phyloP scores from a whole-genome alignment of 495 filamentous ascomycete species.

The Podospora tetraspora region DNA sequence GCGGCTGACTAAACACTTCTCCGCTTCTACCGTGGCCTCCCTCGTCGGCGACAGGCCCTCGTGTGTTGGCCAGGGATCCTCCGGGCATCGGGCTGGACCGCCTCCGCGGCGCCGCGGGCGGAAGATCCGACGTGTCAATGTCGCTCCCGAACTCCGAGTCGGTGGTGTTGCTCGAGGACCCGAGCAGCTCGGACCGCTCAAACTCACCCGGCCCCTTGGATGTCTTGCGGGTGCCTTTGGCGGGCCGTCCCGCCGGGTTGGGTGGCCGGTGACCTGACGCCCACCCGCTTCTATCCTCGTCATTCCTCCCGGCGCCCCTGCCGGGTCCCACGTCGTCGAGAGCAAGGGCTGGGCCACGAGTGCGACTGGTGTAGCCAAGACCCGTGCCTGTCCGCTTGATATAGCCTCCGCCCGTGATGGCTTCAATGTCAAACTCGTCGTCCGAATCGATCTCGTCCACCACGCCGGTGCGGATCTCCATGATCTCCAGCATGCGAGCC shows the following conservation, averaged over 20 bases:
- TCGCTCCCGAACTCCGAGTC: slow-evolving; percentile 60
- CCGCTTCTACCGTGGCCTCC: slow-evolving; percentile 19
- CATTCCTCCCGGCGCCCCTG: slow-evolving; percentile 21
- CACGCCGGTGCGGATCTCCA: slow-evolving; percentile 89
- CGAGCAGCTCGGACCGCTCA: slow-evolving; percentile 63
- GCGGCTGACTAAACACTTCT: slow-evolving; percentile 30
- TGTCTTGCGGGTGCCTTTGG: slow-evolving; percentile 47
- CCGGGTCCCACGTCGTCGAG: slow-evolving; percentile 46
- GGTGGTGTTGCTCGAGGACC: slow-evolving; percentile 51
- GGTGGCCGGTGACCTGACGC: slow-evolving; percentile 51
- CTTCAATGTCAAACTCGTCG: slow-evolving; percentile 97
- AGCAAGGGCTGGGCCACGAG: slow-evolving; percentile 48
- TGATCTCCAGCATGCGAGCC: slow-evolving; percentile 95
- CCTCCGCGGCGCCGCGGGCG: slow-evolving; percentile 46
- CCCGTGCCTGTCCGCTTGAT: slow-evolving; percentile 66
- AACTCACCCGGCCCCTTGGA: slow-evolving; percentile 40
- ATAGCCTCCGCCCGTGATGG: slow-evolving; percentile 63
- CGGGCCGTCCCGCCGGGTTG: slow-evolving; percentile 34
- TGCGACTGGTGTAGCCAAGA: slow-evolving; percentile 57
- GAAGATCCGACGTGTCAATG: slow-evolving; percentile 59
- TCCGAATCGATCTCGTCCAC: slow-evolving; percentile 95
- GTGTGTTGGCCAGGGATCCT: slow-evolving; percentile 11
- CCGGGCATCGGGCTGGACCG: slow-evolving; percentile 52
- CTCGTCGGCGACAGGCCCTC: slow-evolving; percentile 17
- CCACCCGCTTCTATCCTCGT: slow-evolving; percentile 38